Evolutionary conservation across 2,329 filamentous ascomycete genomes (phyloP).

Genomic region (Oidium heveae): DNA sequence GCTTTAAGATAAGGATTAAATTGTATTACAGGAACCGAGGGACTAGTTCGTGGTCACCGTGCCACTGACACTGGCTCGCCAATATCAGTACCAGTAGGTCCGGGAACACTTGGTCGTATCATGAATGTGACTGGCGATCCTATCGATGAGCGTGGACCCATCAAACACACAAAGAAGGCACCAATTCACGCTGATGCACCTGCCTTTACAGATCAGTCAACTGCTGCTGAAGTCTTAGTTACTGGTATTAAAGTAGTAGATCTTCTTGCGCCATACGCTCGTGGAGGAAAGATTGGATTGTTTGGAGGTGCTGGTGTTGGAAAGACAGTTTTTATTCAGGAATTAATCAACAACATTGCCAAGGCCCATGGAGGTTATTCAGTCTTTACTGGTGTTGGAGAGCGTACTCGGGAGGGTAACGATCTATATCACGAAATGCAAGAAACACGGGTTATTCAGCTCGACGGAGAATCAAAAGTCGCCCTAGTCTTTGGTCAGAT

Average conservation of each 20-base stretch:
- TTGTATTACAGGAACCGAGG: conserved; percentile 59
- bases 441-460: conserved; percentile 97
- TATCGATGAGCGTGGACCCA: conserved; percentile 96
- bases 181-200: conserved; percentile 93
- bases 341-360: conserved; percentile 99
- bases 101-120: conserved; percentile 88
- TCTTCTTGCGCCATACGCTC: conserved; percentile 91
- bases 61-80: conserved; percentile 75
- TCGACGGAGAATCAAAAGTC: conserved; percentile 98
- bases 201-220: conserved; percentile 84
- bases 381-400: conserved; percentile 99
- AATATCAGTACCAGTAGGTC: conserved; percentile 90
- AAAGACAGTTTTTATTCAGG: conserved; percentile 99
- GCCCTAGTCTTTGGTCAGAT: conserved; percentile 99
- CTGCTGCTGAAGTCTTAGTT: conserved; percentile 81
- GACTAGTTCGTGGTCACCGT: conserved; percentile 81
- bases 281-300: conserved; percentile 99
- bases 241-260: conserved; percentile 99
- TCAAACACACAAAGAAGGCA: conserved; percentile 69
- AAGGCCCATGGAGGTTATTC: conserved; percentile 99
- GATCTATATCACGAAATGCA: conserved; percentile 99
- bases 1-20: conserved; percentile 8
- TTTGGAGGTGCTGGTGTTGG: conserved; percentile 99
- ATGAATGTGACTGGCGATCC: conserved; percentile 99
- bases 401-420: conserved; percentile 99